Base-by-base conservation (phyloP, 768 basidiomycete species). In the Phallus indusiatus region DNA sequence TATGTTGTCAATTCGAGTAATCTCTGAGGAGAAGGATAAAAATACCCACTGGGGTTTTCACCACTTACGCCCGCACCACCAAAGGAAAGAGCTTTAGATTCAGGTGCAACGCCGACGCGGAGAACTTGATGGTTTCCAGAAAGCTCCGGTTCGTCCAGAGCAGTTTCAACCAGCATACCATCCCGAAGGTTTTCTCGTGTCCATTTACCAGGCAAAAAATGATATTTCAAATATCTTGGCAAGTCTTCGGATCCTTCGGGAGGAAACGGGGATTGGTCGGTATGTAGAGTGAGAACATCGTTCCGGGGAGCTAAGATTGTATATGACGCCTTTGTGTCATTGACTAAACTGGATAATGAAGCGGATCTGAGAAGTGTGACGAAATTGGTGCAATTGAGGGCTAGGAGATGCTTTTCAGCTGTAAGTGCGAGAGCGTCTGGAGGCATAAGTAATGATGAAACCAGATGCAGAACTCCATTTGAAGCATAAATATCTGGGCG, bases 261-360 rank as follows among this genome's bases (percentile, higher is more conserved):
- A 4, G 90, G 91, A 20, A 89, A 69, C 42, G 42, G 42, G 42
- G n/a, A 10, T 14, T 12, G n/a, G n/a, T 42, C 42, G 33, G 81
- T 76, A 14, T 81, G 81, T 36, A 84, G 60, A 20, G 78, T 75
- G 37, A 97, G 69, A 5, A 95, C 87, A 56, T 94, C 90, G 69
- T 99, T 94, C 51, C 79, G 77, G 0, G 92, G 93, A 0, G 94
- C 96, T 50, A 98, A 84, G 60, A 99, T 93, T 0, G 96, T 98
- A 72, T 86, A 88, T 46, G 82, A 73, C 12, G 79, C 65, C 50
- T 82, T 76, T 10, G 84, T 84, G 67, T 84, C 79, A 62, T 90
- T 89, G 72, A 91, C 79, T 62, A 90, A 76, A 49, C 75, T 70
- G 0, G 75, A 78, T 61, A 99, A 81, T 62, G 88, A 77, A 33